Conservation (phyloP, 345 rosid genomes). For the Hypericum androsaemum region DNA sequence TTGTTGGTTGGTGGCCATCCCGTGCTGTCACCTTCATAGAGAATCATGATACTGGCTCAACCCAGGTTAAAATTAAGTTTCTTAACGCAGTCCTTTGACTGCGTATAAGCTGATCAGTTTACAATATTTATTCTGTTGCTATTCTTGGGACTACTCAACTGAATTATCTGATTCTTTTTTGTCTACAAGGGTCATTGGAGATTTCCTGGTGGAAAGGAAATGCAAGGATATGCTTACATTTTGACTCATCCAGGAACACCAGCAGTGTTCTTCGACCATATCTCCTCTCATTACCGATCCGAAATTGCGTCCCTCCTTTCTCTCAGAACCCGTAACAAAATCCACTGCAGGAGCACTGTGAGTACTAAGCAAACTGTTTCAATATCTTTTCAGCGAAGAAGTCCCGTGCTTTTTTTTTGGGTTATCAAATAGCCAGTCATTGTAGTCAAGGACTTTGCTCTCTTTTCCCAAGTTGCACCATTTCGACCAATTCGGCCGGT, state of each 20-base stretch:
- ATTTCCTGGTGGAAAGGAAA: slow-evolving; percentile 87
- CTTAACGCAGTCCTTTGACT: neutral
- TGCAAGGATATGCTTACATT: slow-evolving; percentile 97
- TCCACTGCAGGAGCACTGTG: slow-evolving; percentile 81
- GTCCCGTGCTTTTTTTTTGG: too few relatives aligned
- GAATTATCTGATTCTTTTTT: neutral
- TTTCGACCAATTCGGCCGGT: too few relatives aligned
- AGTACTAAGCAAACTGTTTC: slow-evolving; percentile 15
- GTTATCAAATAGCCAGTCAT: too few relatives aligned
- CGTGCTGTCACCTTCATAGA: slow-evolving; percentile 95
- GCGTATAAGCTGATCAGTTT: neutral
- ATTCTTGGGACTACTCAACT: neutral
- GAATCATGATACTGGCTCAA: slow-evolving; percentile 98
- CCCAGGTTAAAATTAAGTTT: slow-evolving; percentile 44
- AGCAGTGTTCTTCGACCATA: slow-evolving; percentile 76
- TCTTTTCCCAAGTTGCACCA: too few relatives aligned
- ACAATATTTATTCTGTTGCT: neutral
- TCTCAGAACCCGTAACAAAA: slow-evolving; percentile 55
- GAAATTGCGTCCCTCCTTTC: slow-evolving; percentile 68
- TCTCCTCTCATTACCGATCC: slow-evolving; percentile 55
- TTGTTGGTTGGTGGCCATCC: slow-evolving; percentile 99
- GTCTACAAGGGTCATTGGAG: slow-evolving; percentile 82
- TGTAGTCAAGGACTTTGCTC: too few relatives aligned
- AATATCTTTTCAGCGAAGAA: neutral
- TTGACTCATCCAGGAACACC: slow-evolving; percentile 98